Percentiles rank a stretch among this genome's conserved stretches.
Conservation (phyloP, 805 yeast species). For the Myxozyma nipponensis region DNA sequence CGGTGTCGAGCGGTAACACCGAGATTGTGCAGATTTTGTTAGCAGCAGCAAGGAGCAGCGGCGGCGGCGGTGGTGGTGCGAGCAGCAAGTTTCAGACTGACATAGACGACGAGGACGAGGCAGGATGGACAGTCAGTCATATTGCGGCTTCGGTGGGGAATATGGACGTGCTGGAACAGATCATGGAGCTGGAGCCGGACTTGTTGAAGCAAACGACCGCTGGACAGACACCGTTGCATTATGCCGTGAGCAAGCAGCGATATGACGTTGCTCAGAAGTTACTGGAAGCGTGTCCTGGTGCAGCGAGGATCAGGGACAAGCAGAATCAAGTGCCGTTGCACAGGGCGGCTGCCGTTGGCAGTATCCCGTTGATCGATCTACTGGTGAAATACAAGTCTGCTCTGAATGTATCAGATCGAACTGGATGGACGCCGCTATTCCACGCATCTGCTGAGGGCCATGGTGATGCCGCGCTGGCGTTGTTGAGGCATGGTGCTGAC, state of each 20-base stretch:
- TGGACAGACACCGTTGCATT: constrained; percentile 72
- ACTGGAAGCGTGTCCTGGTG: constrained; percentile 52
- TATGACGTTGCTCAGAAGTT: constrained; percentile 51
- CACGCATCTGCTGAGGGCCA: constrained; percentile 90
- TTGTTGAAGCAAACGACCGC: constrained; percentile 57
- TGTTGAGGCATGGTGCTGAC: constrained; percentile 69
- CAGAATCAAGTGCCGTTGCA: constrained; percentile 66
- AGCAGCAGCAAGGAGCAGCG: constrained; percentile 12
- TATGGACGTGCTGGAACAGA: constrained; percentile 46
- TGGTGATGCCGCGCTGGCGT: constrained; percentile 63
- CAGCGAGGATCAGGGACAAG: constrained; percentile 63
- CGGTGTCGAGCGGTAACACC: constrained; percentile 58
- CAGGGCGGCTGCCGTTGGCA: constrained; percentile 79
- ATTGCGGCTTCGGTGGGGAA: constrained; percentile 76
- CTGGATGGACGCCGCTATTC: constrained; percentile 84
- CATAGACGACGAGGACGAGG: constrained; percentile 66
- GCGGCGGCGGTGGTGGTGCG: constrained; percentile 33
- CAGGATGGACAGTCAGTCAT: constrained; percentile 85
- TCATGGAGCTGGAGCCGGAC: constrained; percentile 56
- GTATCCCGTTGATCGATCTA: constrained; percentile 51
- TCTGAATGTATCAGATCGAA: constrained; percentile 61
- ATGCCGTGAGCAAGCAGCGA: constrained; percentile 71
- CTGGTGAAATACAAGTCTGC: constrained; percentile 57
- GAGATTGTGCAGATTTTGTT: constrained; percentile 49
- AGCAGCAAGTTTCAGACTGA: constrained; percentile 39